Percentiles rank a stretch among this genome's conserved stretches.
Conservation (phyloP, 31 red algal genomes). For the Bonnemaisonia californica region DNA sequence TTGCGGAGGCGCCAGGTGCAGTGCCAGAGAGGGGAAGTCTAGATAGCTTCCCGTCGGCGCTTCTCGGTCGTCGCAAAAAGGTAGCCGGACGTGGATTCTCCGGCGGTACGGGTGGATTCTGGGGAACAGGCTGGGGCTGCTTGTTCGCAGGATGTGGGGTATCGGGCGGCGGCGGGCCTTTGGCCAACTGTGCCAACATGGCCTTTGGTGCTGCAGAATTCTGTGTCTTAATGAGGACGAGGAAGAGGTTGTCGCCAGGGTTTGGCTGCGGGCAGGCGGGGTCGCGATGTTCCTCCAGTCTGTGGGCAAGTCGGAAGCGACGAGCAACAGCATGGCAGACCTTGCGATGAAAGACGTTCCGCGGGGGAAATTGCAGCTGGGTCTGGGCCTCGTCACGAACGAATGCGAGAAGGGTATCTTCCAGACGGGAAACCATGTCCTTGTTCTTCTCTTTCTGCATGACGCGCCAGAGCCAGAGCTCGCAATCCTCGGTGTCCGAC, state of each 20-base stretch:
- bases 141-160: neutral
- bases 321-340: slow-evolving; percentile 65
- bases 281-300: slow-evolving; percentile 24
- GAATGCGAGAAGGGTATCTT: slow-evolving; percentile 48
- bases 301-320: slow-evolving; percentile 49
- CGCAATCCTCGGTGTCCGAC: slow-evolving; percentile 8
- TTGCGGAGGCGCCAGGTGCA: neutral
- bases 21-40: neutral
- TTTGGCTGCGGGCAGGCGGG: slow-evolving; percentile 6
- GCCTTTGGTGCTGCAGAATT: slow-evolving; percentile 11
- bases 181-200: slow-evolving; percentile 23
- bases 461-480: slow-evolving; percentile 56
- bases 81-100: slow-evolving; percentile 22
- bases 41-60: slow-evolving; percentile 14
- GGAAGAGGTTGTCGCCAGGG: neutral
- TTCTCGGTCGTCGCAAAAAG: slow-evolving; percentile 23
- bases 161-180: slow-evolving; percentile 17
- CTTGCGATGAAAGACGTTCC: slow-evolving; percentile 57
- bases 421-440: slow-evolving; percentile 50
- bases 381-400: slow-evolving; percentile 24
- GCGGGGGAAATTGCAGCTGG: slow-evolving; percentile 66
- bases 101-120: neutral
- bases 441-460: slow-evolving; percentile 65
- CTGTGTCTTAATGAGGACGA: slow-evolving; percentile 38
- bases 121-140: neutral